These are phyloP conservation scores for Spiromastix sp. DNA, from an alignment of 2,329 filamentous ascomycete species.

Conservation along the genomic window DNA sequence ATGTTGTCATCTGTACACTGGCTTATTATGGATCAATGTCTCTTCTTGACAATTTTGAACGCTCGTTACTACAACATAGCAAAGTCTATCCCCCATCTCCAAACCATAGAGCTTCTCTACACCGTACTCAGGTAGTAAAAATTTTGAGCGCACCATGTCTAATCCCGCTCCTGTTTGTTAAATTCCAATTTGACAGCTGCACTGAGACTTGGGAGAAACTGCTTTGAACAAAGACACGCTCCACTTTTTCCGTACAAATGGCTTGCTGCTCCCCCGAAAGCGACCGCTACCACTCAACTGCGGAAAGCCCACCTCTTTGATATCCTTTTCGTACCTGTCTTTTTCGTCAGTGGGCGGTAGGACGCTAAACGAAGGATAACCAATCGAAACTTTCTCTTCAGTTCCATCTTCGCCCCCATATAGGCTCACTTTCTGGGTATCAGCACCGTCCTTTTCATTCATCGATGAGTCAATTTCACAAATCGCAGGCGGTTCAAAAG, in stretches of 20 bases:
- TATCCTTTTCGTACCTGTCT: constrained; percentile 1
- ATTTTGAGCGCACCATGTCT: too few species aligned
- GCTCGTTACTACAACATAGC: too few species aligned
- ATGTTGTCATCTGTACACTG: too few species aligned
- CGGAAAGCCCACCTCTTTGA: constrained; percentile 1
- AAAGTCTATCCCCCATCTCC: too few species aligned
- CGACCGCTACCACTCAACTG: neutral
- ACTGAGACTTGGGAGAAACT: neutral
- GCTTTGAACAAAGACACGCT: constrained; percentile 11
- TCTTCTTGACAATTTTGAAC: too few species aligned
- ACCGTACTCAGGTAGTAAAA: too few species aligned
- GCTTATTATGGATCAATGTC: too few species aligned
- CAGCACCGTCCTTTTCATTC: constrained; percentile 2
- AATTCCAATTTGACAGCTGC: neutral
- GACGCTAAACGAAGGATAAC: neutral
- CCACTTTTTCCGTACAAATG: constrained; percentile 7
- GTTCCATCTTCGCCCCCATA: neutral
- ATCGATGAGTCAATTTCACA: constrained; percentile 5
- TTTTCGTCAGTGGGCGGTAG: neutral
- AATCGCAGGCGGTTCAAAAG: constrained; percentile 7
- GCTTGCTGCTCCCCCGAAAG: constrained; percentile 3
- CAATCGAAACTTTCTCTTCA: constrained; percentile 1
- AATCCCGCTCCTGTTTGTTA: too few species aligned
- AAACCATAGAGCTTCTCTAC: too few species aligned
- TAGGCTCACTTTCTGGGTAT: neutral